A percentile compares a stretch with the other conserved stretches of the same genome.
These are phyloP conservation scores for Apiotrichum laibachii DNA, from an alignment of 1,284 basidiomycete genomes.

Conservation along the genomic window DNA sequence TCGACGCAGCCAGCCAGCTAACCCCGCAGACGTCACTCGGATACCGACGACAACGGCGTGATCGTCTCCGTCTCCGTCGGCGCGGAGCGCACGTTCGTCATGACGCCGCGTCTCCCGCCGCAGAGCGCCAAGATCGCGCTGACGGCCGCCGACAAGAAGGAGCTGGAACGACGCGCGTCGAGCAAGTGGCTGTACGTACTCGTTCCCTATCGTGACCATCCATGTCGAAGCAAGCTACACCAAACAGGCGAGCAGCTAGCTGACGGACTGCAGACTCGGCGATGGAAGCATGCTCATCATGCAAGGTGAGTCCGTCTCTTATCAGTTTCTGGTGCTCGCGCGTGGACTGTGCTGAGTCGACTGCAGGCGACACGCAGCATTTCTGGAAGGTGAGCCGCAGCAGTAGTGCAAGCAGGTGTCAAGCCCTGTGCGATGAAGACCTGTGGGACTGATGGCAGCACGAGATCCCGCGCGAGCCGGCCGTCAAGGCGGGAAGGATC, in stretches of 20 bases:
- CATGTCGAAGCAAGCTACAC: no score
- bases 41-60: slow-evolving; percentile 50
- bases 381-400: slow-evolving; percentile 53
- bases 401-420: neutral
- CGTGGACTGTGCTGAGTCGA: neutral
- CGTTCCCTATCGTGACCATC: no score
- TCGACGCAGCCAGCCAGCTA: no score
- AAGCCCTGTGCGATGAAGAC: no score
- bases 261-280: slow-evolving; percentile 35
- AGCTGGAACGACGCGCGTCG: slow-evolving; percentile 26
- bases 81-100: slow-evolving; percentile 55
- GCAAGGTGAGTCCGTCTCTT: no score
- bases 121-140: neutral
- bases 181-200: slow-evolving; percentile 40
- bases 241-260: no score
- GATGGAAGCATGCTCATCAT: slow-evolving; percentile 58
- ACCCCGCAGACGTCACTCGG: slow-evolving; percentile 37
- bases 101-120: slow-evolving; percentile 49
- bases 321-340: no score
- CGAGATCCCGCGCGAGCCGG: slow-evolving; percentile 54
- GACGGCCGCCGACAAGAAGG: slow-evolving; percentile 7
- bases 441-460: slow-evolving; percentile 39
- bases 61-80: slow-evolving; percentile 57
- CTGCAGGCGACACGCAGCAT: slow-evolving; percentile 51
- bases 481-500: slow-evolving; percentile 49